Conservation (phyloP, 768 basidiomycete species). For the Ramaria sp. region DNA sequence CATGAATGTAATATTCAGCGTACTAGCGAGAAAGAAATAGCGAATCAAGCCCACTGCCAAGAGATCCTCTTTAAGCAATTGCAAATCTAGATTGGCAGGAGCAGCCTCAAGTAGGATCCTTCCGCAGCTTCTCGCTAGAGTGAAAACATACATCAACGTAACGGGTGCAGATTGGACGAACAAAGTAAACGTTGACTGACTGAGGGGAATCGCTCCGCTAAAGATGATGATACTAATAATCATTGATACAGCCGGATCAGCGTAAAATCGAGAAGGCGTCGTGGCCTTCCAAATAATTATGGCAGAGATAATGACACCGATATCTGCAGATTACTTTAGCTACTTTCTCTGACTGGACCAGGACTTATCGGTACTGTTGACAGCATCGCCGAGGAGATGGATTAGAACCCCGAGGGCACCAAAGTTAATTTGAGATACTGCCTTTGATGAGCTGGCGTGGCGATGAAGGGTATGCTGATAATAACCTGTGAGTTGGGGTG, state of each 20-base stretch:
- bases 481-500: too few species aligned
- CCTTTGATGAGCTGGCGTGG: too few species aligned
- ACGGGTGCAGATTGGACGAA: conserved; percentile 35
- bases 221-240: conserved; percentile 43
- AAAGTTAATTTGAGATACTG: too few species aligned
- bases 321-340: too few species aligned
- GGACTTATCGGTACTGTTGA: conserved; percentile 44
- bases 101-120: neutral
- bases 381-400: conserved; percentile 42
- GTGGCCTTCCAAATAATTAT: conserved; percentile 36
- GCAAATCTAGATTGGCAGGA: neutral
- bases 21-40: neutral
- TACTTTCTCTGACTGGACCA: too few species aligned
- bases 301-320: conserved; percentile 43
- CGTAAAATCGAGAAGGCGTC: conserved; percentile 38
- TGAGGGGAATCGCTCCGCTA: conserved; percentile 39
- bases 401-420: conserved; percentile 38
- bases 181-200: too few species aligned
- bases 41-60: neutral
- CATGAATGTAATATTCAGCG: conserved; percentile 3
- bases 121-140: conserved; percentile 19
- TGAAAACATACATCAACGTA: conserved; percentile 46
- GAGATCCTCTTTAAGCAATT: neutral
- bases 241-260: conserved; percentile 41
- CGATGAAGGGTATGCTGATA: too few species aligned